These are phyloP conservation scores for Wickerhamiella domercqiae DNA, from an alignment of 805 yeast species.

Conservation along the genomic window DNA sequence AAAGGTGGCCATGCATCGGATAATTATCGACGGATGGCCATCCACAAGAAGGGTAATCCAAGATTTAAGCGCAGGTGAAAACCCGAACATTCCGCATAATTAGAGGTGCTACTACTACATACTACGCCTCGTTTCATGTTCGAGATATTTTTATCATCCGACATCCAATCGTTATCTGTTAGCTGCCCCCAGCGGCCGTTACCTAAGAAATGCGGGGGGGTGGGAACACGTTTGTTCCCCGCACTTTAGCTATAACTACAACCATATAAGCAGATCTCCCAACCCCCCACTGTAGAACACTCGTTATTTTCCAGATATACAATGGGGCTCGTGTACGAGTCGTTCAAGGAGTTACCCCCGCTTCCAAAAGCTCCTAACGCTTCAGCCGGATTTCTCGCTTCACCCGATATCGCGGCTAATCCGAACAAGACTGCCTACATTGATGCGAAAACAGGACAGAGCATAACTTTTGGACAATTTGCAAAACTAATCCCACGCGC, in stretches of 20 bases:
- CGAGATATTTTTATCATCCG: too few relatives aligned
- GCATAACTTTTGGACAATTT: slow-evolving; percentile 10
- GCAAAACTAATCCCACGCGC: slow-evolving; percentile 9
- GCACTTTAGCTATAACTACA: too few relatives aligned
- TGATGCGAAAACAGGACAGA: slow-evolving; percentile 17
- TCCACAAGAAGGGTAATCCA: slow-evolving; percentile 2
- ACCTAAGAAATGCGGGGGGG: too few relatives aligned
- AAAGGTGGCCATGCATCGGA: neutral
- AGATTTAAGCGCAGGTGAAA: neutral
- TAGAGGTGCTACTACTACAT: too few relatives aligned
- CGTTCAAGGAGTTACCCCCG: neutral
- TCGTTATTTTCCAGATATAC: too few relatives aligned
- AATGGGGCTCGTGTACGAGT: neutral
- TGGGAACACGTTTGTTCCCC: too few relatives aligned
- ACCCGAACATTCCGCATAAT: neutral
- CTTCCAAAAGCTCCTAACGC: neutral
- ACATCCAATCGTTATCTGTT: too few relatives aligned
- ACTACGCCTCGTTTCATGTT: too few relatives aligned
- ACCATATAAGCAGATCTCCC: too few relatives aligned
- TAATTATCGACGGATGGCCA: neutral
- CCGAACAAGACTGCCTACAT: slow-evolving; percentile 2
- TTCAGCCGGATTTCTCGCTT: neutral
- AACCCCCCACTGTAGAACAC: too few relatives aligned
- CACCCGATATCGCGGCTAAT: neutral
- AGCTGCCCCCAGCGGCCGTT: too few relatives aligned